Evolutionary conservation across 2,329 filamentous ascomycete species (phyloP).

Genomic region (Aspergillus costaricaensis): DNA sequence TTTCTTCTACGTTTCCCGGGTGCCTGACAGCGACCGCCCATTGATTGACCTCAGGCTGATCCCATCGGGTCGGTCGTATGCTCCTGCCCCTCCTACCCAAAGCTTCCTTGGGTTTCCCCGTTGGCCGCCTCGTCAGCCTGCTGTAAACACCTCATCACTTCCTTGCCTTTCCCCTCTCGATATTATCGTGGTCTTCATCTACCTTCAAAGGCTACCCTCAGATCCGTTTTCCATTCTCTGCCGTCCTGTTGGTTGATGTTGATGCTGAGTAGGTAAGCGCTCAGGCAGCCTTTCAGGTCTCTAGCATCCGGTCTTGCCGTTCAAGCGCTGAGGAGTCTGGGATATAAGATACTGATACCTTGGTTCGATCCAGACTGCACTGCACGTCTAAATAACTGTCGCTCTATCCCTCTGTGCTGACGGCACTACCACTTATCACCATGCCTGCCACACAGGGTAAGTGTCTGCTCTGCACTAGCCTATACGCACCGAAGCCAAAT

Average conservation of each 20-base stretch:
- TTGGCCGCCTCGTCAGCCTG: constrained; percentile 14
- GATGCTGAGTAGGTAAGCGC: background rate
- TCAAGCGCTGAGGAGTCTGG: background rate
- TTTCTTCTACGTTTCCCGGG: constrained; percentile 8
- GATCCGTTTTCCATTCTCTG: background rate
- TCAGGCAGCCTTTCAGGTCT: background rate
- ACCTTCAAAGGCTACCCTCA: background rate
- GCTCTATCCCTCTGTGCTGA: background rate
- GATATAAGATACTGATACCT: background rate
- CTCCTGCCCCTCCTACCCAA: constrained; percentile 20
- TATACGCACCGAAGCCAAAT: background rate
- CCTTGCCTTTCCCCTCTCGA: background rate
- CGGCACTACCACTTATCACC: constrained; percentile 3
- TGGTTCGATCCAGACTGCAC: background rate
- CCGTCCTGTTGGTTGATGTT: background rate
- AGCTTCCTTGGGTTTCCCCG: constrained; percentile 7
- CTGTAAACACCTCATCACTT: constrained; percentile 6
- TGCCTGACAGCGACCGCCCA: constrained; percentile 20
- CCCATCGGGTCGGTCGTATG: constrained; percentile 14
- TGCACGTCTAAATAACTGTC: background rate
- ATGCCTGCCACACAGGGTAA: constrained; percentile 32
- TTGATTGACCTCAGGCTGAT: constrained; percentile 26
- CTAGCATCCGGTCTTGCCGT: background rate
- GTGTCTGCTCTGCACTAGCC: background rate
- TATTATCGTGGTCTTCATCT: background rate